Percentiles rank a stretch among this genome's conserved stretches.
Evolutionary conservation across 169 alveolate genomes (phyloP).

Genomic region (Plasmodium gonderi): DNA sequence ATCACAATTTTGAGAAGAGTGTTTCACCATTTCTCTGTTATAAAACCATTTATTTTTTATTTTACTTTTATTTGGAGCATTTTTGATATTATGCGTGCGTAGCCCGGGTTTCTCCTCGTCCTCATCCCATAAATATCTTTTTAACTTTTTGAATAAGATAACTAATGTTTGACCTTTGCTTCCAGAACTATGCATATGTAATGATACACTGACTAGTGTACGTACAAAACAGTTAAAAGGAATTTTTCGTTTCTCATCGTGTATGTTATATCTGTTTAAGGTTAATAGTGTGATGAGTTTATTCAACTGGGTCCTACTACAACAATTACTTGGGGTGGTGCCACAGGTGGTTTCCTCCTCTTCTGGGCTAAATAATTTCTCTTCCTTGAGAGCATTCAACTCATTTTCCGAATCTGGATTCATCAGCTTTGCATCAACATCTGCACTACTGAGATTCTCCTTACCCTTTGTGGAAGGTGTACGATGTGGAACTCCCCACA

Average conservation of each 20-base stretch:
- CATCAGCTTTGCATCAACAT: too few species aligned
- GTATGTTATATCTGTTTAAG: conserved; percentile 22
- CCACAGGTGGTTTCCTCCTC: too few species aligned
- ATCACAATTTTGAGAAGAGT: too few species aligned
- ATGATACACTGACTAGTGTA: conserved; percentile 34
- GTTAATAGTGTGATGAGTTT: neutral
- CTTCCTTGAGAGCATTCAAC: too few species aligned
- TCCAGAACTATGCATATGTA: neutral
- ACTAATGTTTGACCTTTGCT: neutral
- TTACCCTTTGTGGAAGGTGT: neutral
- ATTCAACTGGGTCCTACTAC: neutral
- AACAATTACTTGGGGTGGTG: too few species aligned
- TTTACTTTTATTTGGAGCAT: neutral
- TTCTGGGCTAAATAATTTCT: too few species aligned
- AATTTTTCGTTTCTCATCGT: conserved; percentile 56
- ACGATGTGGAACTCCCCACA: neutral
- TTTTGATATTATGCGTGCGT: neutral
- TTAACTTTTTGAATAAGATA: conserved; percentile 3
- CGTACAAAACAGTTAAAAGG: conserved; percentile 31
- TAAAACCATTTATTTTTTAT: too few species aligned
- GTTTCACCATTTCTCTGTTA: too few species aligned
- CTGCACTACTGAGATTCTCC: neutral
- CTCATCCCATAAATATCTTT: neutral
- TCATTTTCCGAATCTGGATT: too few species aligned
- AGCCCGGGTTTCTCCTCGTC: neutral